Evolutionary conservation across 2,329 filamentous ascomycete genomes (phyloP).

Genomic region (Aspergillus puulaauensis): DNA sequence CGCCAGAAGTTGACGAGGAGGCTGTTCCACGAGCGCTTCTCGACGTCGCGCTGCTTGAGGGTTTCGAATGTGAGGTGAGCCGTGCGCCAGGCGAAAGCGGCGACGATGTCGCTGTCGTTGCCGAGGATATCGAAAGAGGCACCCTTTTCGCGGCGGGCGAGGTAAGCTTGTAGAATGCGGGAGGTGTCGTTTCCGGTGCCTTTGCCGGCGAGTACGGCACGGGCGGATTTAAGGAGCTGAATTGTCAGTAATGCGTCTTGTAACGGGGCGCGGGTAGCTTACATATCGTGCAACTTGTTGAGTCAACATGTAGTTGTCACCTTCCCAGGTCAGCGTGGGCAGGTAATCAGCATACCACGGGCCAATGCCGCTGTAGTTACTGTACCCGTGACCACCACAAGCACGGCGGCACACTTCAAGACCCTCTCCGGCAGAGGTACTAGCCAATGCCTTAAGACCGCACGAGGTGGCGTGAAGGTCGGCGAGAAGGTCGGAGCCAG

Average conservation of each 20-base stretch:
- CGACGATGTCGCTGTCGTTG: slow-evolving; percentile 68
- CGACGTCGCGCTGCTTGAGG: slow-evolving; percentile 69
- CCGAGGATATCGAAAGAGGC: slow-evolving; percentile 74
- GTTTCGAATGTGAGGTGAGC: slow-evolving; percentile 74
- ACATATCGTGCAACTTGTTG: slow-evolving; percentile 75
- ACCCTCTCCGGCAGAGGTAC: slow-evolving; percentile 70
- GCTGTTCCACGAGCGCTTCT: slow-evolving; percentile 76
- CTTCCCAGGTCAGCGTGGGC: slow-evolving; percentile 70
- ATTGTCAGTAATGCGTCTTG: not conserved
- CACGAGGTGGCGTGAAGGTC: slow-evolving; percentile 76
- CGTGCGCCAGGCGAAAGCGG: slow-evolving; percentile 73
- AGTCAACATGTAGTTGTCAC: slow-evolving; percentile 80
- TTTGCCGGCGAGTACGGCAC: slow-evolving; percentile 65
- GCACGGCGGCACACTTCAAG: slow-evolving; percentile 73
- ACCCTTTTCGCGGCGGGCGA: slow-evolving; percentile 65
- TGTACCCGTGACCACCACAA: slow-evolving; percentile 76
- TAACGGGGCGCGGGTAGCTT: slow-evolving; percentile 25
- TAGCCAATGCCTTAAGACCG: slow-evolving; percentile 71
- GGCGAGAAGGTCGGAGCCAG: slow-evolving; percentile 67
- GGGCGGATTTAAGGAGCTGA: slow-evolving; percentile 70
- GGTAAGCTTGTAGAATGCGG: slow-evolving; percentile 64
- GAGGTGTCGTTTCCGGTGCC: slow-evolving; percentile 68
- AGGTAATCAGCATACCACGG: slow-evolving; percentile 74
- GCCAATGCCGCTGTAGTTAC: slow-evolving; percentile 72
- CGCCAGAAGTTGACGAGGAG: slow-evolving; percentile 77